phyloP scores from a whole-genome alignment of 2,329 filamentous ascomycete species.

The Verticillium dahliae region DNA sequence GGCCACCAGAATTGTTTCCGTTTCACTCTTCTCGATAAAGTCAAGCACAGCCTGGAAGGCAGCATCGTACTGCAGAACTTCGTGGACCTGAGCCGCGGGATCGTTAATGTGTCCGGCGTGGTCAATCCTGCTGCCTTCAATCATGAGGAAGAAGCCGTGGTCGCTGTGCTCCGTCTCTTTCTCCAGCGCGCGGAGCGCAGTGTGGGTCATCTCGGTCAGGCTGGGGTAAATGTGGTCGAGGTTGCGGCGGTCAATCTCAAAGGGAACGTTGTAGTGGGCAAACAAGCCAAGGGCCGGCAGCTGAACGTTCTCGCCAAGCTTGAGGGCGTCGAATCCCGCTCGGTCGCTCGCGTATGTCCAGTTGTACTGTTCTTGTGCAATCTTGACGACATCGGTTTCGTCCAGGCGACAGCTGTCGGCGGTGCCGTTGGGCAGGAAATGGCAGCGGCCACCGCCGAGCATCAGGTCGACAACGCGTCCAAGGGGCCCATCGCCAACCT shows the following conservation, averaged over 20 bases:
- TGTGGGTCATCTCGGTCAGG: constrained; percentile 82
- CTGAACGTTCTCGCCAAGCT: constrained; percentile 59
- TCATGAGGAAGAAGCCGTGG: constrained; percentile 97
- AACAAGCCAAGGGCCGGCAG: constrained; percentile 84
- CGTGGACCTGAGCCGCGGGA: constrained; percentile 76
- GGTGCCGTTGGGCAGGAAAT: constrained; percentile 80
- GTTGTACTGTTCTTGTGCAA: constrained; percentile 68
- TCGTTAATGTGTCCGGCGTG: constrained; percentile 87
- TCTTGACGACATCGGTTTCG: constrained; percentile 63
- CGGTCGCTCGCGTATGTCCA: constrained; percentile 74
- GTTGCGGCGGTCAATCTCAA: constrained; percentile 81
- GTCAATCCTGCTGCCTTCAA: constrained; percentile 93
- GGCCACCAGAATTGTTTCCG: constrained; percentile 73
- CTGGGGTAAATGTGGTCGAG: constrained; percentile 79
- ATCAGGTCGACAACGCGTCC: constrained; percentile 87
- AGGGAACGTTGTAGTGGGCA: constrained; percentile 77
- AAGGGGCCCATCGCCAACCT: constrained; percentile 81
- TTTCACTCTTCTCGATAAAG: constrained; percentile 69
- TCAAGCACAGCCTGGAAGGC: constrained; percentile 78
- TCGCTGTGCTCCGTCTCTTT: constrained; percentile 77
- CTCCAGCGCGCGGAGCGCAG: constrained; percentile 72
- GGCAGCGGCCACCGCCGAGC: constrained; percentile 86
- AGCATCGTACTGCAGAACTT: constrained; percentile 92
- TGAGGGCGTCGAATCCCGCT: constrained; percentile 67
- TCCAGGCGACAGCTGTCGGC: constrained; percentile 78